Base-by-base conservation (phyloP, 2,329 filamentous ascomycete genomes). In the Camptophora hylomeconis region DNA sequence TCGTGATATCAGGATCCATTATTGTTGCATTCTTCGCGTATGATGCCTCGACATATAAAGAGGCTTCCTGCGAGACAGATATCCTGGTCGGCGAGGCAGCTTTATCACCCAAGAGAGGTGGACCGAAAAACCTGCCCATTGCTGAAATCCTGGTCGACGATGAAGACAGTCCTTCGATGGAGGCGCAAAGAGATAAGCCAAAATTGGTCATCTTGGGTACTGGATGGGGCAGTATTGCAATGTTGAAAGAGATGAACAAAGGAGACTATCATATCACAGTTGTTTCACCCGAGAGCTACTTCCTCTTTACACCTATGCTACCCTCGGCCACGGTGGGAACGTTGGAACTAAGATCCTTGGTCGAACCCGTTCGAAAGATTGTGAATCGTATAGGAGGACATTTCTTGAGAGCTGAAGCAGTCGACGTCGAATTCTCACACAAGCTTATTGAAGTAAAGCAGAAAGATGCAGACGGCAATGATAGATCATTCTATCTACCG, bases 261-360 rank as follows among this genome's bases (percentile, higher is more conserved):
- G 82, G 86, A 8, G 82, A 94, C 45, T 98, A 94, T 51, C 86
- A 98, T 54, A 77, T 98, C 42, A 95, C 87, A 4, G 79, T 98
- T 20, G 78, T 98, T 23, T 92, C 84, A 8, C 87, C 89, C 0
- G 80, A 80, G 19, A 95, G 95, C 48, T 93, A 95, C 59, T 98
- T 98, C 58, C 61, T 98, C 17, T 98, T 98, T 55, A 98, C 89
- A 2, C 89, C 89, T 1, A 95, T 98, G 86, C 65, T 98, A 23
- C 89, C 89, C 2, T 93, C 84, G 18, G 92, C 89, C 5, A 98
- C 92, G 0, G 89, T 98, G 5, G 92, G 92, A 8, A 98, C 89
- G 0, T 63, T 98, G 17, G 87, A 93, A 49, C 62, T 95, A 46
- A 69, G 87, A 40, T 93, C 84, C 27, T 63, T 98, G 34, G 83